phyloP scores from a whole-genome alignment of 140 eudicot genomes.

The Senecio squalidus region DNA sequence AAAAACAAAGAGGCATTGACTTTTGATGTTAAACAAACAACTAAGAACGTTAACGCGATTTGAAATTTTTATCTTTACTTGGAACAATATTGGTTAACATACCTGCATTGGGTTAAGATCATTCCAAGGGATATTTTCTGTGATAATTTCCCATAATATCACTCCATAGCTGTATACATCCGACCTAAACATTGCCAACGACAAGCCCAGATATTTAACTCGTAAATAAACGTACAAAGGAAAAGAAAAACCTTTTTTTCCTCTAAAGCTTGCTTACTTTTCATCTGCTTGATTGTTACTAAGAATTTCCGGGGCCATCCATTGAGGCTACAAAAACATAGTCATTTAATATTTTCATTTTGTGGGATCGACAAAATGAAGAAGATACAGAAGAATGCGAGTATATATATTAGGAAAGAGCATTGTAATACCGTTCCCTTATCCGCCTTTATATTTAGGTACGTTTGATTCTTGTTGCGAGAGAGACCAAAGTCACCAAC shows the following conservation, averaged over 20 bases:
- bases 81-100: too few species aligned
- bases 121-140: conserved; percentile 75
- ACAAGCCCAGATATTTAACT: not conserved
- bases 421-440: conserved; percentile 69
- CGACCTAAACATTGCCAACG: conserved; percentile 39
- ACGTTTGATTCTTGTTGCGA: conserved; percentile 62
- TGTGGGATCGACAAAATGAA: too few species aligned
- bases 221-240: not conserved
- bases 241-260: not conserved
- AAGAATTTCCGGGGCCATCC: conserved; percentile 92
- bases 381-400: too few species aligned
- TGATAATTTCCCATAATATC: conserved; percentile 74
- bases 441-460: conserved; percentile 53
- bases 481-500: conserved; percentile 95
- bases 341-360: too few species aligned
- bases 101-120: conserved; percentile 76
- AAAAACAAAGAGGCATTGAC: not conserved
- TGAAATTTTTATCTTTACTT: too few species aligned
- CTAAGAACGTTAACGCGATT: too few species aligned
- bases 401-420: not conserved
- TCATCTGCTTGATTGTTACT: conserved; percentile 72
- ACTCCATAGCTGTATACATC: conserved; percentile 81
- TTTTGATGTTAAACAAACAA: conserved; percentile 5
- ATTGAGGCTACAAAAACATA: conserved; percentile 72
- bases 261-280: conserved; percentile 39